Conservation (phyloP, 164 flowering plant genomes). For the Macadamia integrifolia region DNA sequence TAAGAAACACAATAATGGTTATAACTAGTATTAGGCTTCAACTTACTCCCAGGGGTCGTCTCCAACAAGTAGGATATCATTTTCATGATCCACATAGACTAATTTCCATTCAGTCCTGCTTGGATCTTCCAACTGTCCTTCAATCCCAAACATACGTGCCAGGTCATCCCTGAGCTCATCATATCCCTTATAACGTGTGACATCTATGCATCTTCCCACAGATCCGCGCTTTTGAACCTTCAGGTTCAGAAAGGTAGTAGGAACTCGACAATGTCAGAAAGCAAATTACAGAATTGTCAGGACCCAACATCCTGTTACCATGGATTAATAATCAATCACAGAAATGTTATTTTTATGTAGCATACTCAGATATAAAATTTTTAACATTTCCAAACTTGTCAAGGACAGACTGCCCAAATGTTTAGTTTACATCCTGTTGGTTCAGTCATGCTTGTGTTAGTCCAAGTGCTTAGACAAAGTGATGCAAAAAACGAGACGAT, state of each 20-base stretch:
- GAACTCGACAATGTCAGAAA: not conserved
- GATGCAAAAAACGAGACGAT: no score
- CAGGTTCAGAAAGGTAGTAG: constrained; percentile 11
- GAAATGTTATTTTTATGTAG: no score
- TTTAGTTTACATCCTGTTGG: no score
- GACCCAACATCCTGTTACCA: not conserved
- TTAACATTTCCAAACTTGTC: no score
- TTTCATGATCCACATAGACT: constrained; percentile 87
- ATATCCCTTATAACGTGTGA: constrained; percentile 72
- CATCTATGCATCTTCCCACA: constrained; percentile 89
- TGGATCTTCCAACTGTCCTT: constrained; percentile 90
- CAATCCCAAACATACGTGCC: constrained; percentile 90
- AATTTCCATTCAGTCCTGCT: constrained; percentile 83
- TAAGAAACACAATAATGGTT: not conserved
- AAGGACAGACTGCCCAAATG: no score
- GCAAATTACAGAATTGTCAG: not conserved
- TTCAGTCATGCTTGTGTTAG: no score
- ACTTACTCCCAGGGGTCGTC: constrained; percentile 99
- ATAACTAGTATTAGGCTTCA: not conserved
- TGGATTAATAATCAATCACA: no score
- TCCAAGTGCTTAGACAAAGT: no score
- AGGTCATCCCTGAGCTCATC: constrained; percentile 81
- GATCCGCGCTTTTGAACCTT: constrained; percentile 96
- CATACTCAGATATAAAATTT: no score
- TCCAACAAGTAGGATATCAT: constrained; percentile 83